Base-by-base conservation (phyloP, 1,284 basidiomycete species). In the Marasmius fiardii region DNA sequence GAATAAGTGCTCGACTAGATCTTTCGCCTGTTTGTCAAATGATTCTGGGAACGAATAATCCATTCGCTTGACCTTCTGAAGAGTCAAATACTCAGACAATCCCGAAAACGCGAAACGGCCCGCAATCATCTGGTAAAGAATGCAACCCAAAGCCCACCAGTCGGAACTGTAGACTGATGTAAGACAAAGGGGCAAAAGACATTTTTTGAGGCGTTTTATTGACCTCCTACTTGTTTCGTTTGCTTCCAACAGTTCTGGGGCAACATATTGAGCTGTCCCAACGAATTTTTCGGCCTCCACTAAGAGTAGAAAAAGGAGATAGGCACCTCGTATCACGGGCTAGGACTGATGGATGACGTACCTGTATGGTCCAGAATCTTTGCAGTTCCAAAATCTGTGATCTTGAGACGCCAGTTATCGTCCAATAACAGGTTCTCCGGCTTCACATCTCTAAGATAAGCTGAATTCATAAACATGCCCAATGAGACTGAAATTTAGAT, bases 131-230 rank as follows among this genome's bases (percentile, higher is more conserved):
- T 98, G 96, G 74, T 91, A 98, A 34, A 99, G 74, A 54, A 98
- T 93, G 71, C 96, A 98, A 1, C 95, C 97, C 16, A 98, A 77
- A 16, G 95, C 93, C 97, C 97, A 99, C n/a, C 97, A 82, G 71
- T 99, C 96, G 48, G 93, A 92, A 56, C 94, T 93, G 67, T 66
- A 51, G n/a, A 4, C 26, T 31, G 10, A 31, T 31, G 10, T 31
- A 10, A 31, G 39, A 41, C 11, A n/a, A 41, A 41, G 8, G 39
- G 16, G 16, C 14, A n/a, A 18, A 43, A 10, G 10, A 31, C 5
- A 31, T 10, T 10, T n/a, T n/a, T 4, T 4, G 28, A 31, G 28
- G 28, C 28, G 28, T 31, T 31, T 10, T 4, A 59, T 67, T 52
- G 57, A 87, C 88, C 86, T 85, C 70, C 79, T 83, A 61, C 83